A percentile compares a stretch with the other conserved stretches of the same genome.
Evolutionary conservation across 2,329 filamentous ascomycete genomes (phyloP).

Genomic region (Exophiala oligosperma): DNA sequence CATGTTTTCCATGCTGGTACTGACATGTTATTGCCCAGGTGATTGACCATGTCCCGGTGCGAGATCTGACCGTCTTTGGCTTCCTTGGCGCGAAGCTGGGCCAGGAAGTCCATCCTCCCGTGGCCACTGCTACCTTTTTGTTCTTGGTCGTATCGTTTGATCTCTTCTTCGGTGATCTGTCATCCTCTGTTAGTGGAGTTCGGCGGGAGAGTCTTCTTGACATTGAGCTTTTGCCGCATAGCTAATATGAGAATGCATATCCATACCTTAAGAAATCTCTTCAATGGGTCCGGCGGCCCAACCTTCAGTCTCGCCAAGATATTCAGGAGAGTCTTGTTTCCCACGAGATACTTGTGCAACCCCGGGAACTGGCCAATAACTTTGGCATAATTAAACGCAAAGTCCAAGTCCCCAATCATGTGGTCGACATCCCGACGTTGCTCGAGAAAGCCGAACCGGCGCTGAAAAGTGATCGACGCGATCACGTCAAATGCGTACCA

Average conservation of each 20-base stretch:
- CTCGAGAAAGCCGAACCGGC: constrained; percentile 73
- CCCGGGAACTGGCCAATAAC: constrained; percentile 17
- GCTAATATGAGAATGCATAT: background rate
- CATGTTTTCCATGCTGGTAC: background rate
- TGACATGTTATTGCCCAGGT: constrained; percentile 19
- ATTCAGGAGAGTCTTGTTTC: constrained; percentile 1
- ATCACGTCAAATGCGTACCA: constrained; percentile 79
- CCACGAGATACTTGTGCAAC: constrained; percentile 8
- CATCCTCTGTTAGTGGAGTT: too few relatives aligned
- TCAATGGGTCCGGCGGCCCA: constrained; percentile 8
- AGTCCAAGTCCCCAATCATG: constrained; percentile 15
- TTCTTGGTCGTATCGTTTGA: constrained; percentile 9
- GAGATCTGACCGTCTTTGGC: constrained; percentile 10
- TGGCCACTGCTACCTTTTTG: background rate
- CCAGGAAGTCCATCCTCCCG: constrained; percentile 17
- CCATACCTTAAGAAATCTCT: constrained; percentile 9
- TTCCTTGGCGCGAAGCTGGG: constrained; percentile 16
- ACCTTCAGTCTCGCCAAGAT: constrained; percentile 2
- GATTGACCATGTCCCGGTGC: constrained; percentile 18
- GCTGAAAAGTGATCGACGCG: constrained; percentile 45
- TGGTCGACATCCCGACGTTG: constrained; percentile 68
- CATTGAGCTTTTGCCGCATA: too few relatives aligned
- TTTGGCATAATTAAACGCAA: constrained; percentile 10
- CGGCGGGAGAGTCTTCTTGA: too few relatives aligned
- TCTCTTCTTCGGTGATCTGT: constrained; percentile 17